Conservation (phyloP, 805 yeast species). For the Saturnispora halmiae region DNA sequence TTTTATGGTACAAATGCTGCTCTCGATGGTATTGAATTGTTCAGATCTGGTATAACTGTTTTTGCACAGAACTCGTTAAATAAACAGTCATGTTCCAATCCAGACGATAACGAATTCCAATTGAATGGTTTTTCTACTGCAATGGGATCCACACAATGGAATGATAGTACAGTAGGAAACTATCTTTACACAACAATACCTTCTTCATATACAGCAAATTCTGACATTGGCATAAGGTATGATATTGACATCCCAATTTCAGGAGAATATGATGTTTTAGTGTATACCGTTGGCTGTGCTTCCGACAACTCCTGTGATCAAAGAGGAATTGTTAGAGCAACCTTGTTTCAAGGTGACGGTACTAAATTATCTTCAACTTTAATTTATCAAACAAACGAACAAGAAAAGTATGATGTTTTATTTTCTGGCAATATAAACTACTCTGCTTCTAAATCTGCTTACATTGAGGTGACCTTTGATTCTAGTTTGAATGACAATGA, state of each 20-base stretch:
- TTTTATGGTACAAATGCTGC: constrained; percentile 66
- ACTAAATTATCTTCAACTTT: constrained; percentile 32
- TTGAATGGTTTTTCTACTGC: constrained; percentile 9
- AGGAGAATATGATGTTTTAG: constrained; percentile 63
- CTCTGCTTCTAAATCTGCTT: constrained; percentile 27
- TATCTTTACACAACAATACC: constrained; percentile 23
- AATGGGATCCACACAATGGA: constrained; percentile 22
- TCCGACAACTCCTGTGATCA: constrained; percentile 54
- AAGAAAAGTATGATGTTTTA: constrained; percentile 71
- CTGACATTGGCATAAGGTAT: constrained; percentile 38
- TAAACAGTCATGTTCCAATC: constrained; percentile 9
- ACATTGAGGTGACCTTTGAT: constrained; percentile 34
- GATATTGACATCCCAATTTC: constrained; percentile 61
- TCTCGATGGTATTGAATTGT: constrained; percentile 64
- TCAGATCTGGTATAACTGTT: constrained; percentile 46
- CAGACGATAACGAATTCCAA: constrained; percentile 3
- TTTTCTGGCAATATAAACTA: constrained; percentile 61
- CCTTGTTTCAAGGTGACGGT: constrained; percentile 45
- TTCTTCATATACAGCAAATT: constrained; percentile 23
- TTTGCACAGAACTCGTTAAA: constrained; percentile 73
- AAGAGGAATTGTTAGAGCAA: constrained; percentile 74
- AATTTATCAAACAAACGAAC: constrained; percentile 73
- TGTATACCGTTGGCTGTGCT: constrained; percentile 84
- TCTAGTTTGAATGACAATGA: constrained; percentile 28
- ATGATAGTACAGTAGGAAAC: constrained; percentile 13